Evolutionary conservation across 202 grass and related monocot genomes (phyloP).

Genomic region (Dendrocalamus latiflorus): DNA sequence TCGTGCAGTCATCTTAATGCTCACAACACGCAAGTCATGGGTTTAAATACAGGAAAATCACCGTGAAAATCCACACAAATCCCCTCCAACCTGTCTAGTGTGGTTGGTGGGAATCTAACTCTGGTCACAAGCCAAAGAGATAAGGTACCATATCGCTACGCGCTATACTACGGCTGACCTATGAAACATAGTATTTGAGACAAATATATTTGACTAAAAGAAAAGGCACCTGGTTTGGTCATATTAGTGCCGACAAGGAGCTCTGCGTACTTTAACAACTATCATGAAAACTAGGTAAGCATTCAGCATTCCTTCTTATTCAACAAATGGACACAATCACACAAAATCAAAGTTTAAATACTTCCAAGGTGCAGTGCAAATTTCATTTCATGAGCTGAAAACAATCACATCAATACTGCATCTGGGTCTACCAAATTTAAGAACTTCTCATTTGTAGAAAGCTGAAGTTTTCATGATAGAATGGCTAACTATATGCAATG

Average conservation of each 20-base stretch:
- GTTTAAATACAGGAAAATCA: background rate
- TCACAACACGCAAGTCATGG: background rate
- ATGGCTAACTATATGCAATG: background rate
- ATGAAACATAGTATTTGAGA: background rate
- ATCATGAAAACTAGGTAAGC: background rate
- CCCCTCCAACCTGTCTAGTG: background rate
- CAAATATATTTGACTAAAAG: background rate
- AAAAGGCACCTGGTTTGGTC: background rate
- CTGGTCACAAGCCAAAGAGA: background rate
- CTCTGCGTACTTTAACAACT: background rate
- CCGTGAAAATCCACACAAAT: background rate
- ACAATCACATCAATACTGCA: background rate
- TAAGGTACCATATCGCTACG: background rate
- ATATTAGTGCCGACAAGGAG: background rate
- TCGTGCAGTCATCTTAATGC: background rate
- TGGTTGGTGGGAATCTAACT: background rate
- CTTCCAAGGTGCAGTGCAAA: background rate
- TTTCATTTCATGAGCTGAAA: conserved; percentile 12
- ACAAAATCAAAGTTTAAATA: background rate
- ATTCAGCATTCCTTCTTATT: background rate
- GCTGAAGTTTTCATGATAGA: background rate
- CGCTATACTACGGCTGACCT: background rate
- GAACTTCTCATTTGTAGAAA: background rate
- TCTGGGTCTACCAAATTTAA: background rate
- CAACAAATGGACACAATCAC: background rate